Evolutionary conservation across 1,284 basidiomycete species (phyloP).

Genomic region (Hemileia vastatrix): DNA sequence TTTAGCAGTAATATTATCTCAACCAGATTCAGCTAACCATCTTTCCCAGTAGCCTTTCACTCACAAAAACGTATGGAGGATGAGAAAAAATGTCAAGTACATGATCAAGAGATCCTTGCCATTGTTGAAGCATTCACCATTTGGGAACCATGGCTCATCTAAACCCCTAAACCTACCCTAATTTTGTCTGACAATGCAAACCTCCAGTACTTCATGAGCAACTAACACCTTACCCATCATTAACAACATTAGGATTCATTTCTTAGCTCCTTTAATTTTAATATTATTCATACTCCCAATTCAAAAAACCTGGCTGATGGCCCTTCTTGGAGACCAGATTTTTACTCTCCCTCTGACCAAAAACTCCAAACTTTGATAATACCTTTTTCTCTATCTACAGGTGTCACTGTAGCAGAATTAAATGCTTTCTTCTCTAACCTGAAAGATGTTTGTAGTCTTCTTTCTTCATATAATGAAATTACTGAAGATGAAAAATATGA

Average conservation of each 20-base stretch:
- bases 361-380: no score
- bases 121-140: neutral
- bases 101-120: slow-evolving; percentile 1
- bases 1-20: neutral
- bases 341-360: no score
- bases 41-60: neutral
- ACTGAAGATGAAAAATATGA: no score
- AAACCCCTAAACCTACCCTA: neutral
- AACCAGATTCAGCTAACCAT: neutral
- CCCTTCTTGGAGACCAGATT: neutral
- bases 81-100: neutral
- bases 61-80: neutral
- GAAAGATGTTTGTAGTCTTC: no score
- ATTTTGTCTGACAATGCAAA: slow-evolving; percentile 7
- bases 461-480: no score
- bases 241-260: neutral
- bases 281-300: neutral
- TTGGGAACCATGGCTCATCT: slow-evolving; percentile 5
- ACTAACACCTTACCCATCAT: neutral
- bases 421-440: no score
- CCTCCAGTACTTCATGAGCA: slow-evolving; percentile 1
- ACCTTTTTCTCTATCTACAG: no score
- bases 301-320: neutral
- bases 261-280: neutral
- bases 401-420: no score